A percentile compares a stretch with the other conserved stretches of the same genome.
Conservation (phyloP, 1,284 basidiomycete species). For the Ceratobasidium sp. region DNA sequence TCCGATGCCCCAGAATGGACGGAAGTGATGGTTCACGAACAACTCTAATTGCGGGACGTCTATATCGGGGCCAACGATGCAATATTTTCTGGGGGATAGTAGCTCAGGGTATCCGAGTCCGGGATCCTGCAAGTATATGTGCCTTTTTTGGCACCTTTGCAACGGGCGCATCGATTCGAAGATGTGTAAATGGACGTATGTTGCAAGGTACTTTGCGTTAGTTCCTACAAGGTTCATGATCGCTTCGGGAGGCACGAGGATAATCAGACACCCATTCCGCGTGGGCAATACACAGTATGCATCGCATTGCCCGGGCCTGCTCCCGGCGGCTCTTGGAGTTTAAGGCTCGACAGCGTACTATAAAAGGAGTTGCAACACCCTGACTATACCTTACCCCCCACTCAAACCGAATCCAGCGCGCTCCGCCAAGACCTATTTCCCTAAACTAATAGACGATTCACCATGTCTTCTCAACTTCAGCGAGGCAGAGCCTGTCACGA, state of each 20-base stretch:
- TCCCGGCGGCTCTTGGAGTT: neutral
- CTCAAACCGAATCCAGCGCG: neutral
- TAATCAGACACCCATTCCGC: conserved; percentile 18
- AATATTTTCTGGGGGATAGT: neutral
- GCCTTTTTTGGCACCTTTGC: conserved; percentile 11
- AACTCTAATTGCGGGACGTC: neutral
- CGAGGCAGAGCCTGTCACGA: conserved; percentile 33
- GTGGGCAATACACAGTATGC: conserved; percentile 26
- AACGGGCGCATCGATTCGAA: neutral
- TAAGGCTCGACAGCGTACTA: neutral
- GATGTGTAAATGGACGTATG: conserved; percentile 16
- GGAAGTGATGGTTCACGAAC: neutral
- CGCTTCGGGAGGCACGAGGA: conserved; percentile 16
- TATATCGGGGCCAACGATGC: neutral
- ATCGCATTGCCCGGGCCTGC: conserved; percentile 32
- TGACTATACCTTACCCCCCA: neutral
- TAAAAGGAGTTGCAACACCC: conserved; percentile 10
- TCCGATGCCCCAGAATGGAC: neutral
- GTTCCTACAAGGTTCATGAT: conserved; percentile 6
- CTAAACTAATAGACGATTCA: neutral
- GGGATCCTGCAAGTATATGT: neutral
- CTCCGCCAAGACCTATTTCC: too few relatives aligned
- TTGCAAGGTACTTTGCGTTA: too few relatives aligned
- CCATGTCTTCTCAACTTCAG: conserved; percentile 33
- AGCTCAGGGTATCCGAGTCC: neutral